Evolutionary conservation across 306 rosid genomes (phyloP).

Genomic region (Acacia melanoxylon): DNA sequence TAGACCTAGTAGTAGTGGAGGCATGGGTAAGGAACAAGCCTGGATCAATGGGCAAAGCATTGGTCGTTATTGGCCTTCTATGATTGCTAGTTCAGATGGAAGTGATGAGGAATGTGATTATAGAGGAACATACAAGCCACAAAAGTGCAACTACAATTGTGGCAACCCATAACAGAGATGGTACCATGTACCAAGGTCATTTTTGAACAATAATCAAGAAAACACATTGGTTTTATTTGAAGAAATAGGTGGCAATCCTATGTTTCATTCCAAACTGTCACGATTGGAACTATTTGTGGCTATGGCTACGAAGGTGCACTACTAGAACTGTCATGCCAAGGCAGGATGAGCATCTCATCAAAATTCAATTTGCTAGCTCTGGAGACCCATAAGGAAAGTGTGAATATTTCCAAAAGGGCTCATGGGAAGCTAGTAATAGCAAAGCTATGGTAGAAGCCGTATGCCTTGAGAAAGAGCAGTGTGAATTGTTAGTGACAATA

Average conservation of each 20-base stretch:
- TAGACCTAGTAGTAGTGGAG: too few relatives aligned
- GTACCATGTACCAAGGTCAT: not conserved
- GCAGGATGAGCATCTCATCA: too few relatives aligned
- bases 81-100: not conserved
- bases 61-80: slow-evolving; percentile 15
- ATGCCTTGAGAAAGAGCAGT: slow-evolving; percentile 11
- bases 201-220: not conserved
- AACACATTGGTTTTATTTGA: not conserved
- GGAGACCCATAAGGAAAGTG: slow-evolving; percentile 27
- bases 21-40: too few relatives aligned
- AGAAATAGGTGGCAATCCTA: not conserved
- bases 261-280: not conserved
- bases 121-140: not conserved
- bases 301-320: not conserved
- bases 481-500: too few relatives aligned
- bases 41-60: not conserved
- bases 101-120: slow-evolving; percentile 12
- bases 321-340: too few relatives aligned
- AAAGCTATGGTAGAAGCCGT: not conserved
- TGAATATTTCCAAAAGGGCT: slow-evolving; percentile 14
- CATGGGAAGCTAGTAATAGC: slow-evolving; percentile 4
- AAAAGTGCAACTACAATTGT: too few relatives aligned
- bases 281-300: not conserved
- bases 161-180: not conserved
- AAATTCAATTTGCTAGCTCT: slow-evolving; percentile 4